Conservation (phyloP, 2,329 filamentous ascomycete genomes). For the Phoma sp. region DNA sequence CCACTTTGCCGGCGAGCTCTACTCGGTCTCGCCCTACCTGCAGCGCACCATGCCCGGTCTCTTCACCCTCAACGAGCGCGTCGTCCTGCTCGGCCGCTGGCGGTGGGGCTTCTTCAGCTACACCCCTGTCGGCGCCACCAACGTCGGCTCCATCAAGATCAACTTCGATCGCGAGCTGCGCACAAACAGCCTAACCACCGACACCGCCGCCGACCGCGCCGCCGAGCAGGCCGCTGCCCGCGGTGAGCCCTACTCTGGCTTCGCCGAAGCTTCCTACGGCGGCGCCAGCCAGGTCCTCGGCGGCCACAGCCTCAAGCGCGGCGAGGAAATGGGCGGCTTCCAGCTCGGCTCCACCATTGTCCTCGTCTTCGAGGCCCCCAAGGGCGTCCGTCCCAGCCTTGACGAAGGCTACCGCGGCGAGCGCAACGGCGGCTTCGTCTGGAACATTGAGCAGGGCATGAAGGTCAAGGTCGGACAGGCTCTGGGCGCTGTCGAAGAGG, state of each 20-base stretch:
- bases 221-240: constrained; percentile 77
- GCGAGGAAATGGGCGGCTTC: constrained; percentile 98
- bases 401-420: constrained; percentile 63
- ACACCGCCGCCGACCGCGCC: constrained; percentile 87
- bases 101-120: constrained; percentile 97
- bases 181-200: constrained; percentile 89
- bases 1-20: constrained; percentile 97
- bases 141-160: constrained; percentile 94
- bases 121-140: constrained; percentile 94
- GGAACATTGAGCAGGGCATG: constrained; percentile 86
- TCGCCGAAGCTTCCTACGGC: constrained; percentile 87
- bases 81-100: constrained; percentile 92
- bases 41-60: constrained; percentile 90
- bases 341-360: constrained; percentile 95
- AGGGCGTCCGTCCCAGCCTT: constrained; percentile 61
- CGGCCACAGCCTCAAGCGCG: constrained; percentile 82
- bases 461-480: constrained; percentile 88
- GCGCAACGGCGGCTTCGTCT: constrained; percentile 75
- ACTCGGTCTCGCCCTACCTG: constrained; percentile 92
- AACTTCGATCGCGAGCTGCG: constrained; percentile 96
- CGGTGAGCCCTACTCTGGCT: constrained; percentile 87
- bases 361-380: constrained; percentile 92
- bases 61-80: constrained; percentile 95
- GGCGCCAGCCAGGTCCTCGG: constrained; percentile 77
- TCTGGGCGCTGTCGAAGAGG: constrained; percentile 72